phyloP scores from a whole-genome alignment of 164 flowering plant genomes.

The Macadamia tetraphylla region DNA sequence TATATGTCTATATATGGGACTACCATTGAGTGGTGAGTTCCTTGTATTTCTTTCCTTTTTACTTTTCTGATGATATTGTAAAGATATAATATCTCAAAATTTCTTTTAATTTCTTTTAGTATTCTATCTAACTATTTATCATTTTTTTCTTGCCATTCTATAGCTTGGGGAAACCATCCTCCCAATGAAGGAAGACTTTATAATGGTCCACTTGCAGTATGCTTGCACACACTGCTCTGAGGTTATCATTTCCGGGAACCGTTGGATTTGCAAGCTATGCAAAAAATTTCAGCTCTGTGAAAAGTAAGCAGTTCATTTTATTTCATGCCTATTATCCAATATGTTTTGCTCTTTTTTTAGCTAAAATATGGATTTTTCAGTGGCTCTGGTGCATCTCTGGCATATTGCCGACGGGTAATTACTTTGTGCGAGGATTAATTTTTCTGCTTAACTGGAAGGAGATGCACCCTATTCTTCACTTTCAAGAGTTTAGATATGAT shows the following conservation, averaged over 20 bases:
- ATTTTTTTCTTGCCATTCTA: neutral
- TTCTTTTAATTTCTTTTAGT: neutral
- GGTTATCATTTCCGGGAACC: constrained; percentile 33
- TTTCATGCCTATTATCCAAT: neutral
- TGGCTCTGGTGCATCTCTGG: too few species aligned
- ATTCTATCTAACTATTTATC: neutral
- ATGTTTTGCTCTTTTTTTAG: too few species aligned
- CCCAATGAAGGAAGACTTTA: constrained; percentile 44
- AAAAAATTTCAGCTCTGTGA: constrained; percentile 50
- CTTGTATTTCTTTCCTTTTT: neutral
- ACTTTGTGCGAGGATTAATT: too few species aligned
- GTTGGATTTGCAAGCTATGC: constrained; percentile 47
- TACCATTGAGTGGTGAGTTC: neutral
- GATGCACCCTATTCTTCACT: too few species aligned
- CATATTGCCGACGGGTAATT: too few species aligned
- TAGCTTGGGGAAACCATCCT: constrained; percentile 42
- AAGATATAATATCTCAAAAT: neutral
- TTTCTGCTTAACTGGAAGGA: too few species aligned
- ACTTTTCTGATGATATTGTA: neutral
- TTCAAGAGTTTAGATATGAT: neutral
- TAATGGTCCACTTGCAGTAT: constrained; percentile 44
- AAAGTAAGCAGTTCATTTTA: constrained; percentile 25
- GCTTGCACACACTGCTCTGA: constrained; percentile 41
- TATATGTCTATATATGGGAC: neutral
- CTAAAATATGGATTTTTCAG: too few species aligned